phyloP scores from a whole-genome alignment of 495 filamentous ascomycete species.

The Aspergillus indologenus region DNA sequence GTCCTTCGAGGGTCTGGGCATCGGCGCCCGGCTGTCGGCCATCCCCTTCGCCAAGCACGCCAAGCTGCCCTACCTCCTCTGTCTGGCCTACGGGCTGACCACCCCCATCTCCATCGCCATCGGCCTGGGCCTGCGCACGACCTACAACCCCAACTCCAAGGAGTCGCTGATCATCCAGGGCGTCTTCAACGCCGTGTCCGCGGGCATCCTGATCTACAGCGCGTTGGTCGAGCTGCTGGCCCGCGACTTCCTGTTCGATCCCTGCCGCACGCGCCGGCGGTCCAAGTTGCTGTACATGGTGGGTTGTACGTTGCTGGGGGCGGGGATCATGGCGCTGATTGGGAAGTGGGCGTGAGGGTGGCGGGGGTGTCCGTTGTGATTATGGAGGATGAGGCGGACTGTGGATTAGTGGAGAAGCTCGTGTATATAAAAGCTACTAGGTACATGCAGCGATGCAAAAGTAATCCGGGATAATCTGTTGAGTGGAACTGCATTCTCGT shows the following conservation, averaged over 20 bases:
- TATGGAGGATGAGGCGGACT: no score
- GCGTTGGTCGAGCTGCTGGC: constrained; percentile 3
- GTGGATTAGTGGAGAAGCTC: no score
- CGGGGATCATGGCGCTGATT: constrained; percentile 2
- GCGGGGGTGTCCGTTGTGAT: not conserved
- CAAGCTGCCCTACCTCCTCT: not conserved
- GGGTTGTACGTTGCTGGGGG: constrained; percentile 2
- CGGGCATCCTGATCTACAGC: constrained; percentile 3
- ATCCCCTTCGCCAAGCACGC: not conserved
- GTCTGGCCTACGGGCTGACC: not conserved
- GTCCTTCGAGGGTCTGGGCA: constrained; percentile 4
- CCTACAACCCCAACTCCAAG: constrained; percentile 3
- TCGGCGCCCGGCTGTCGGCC: not conserved
- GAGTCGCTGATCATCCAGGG: constrained; percentile 3
- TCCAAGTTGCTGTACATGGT: constrained; percentile 5
- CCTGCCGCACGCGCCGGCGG: not conserved
- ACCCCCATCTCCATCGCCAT: constrained; percentile 2
- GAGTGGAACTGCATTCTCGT: no score
- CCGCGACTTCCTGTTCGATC: constrained; percentile 3
- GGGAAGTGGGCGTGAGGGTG: not conserved
- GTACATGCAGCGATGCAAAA: no score
- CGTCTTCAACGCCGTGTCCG: constrained; percentile 2
- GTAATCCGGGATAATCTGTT: no score
- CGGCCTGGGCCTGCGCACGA: not conserved
- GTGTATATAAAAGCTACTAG: no score